phyloP scores from a whole-genome alignment of 2,329 filamentous ascomycete genomes.

The Salinomyces thailandicus region DNA sequence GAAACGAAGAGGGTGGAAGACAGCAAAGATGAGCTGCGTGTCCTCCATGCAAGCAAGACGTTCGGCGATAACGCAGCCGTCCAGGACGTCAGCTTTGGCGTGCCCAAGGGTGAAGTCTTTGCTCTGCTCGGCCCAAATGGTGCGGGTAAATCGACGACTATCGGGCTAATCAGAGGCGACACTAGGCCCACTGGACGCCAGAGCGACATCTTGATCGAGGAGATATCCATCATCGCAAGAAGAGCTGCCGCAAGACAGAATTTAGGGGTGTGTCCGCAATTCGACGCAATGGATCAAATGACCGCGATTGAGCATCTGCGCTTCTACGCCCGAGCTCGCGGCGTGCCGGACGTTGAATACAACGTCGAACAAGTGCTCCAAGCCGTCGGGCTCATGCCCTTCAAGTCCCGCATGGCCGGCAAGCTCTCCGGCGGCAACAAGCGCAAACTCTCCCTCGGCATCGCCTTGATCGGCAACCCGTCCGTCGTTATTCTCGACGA shows the following conservation, averaged over 20 bases:
- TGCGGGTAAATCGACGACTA: conserved; percentile 83
- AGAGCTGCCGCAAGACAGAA: conserved; percentile 62
- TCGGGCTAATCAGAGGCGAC: conserved; percentile 83
- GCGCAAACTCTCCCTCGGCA: conserved; percentile 79
- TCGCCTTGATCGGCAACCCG: conserved; percentile 87
- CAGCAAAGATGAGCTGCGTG: conserved; percentile 60
- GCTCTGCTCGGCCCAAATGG: conserved; percentile 68
- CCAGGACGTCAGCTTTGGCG: conserved; percentile 72
- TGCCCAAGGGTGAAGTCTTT: conserved; percentile 72
- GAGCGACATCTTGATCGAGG: conserved; percentile 75
- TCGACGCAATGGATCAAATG: conserved; percentile 74
- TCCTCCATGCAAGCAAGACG: conserved; percentile 67
- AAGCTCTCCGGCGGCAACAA: conserved; percentile 86
- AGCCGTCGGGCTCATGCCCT: conserved; percentile 66
- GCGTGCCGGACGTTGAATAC: conserved; percentile 61
- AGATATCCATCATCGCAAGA: conserved; percentile 61
- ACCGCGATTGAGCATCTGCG: conserved; percentile 75
- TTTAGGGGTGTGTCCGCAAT: conserved; percentile 79
- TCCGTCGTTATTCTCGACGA: conserved; percentile 81
- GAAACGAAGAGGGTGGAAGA: conserved; percentile 55
- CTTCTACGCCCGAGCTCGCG: conserved; percentile 79
- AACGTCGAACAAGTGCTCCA: conserved; percentile 70
- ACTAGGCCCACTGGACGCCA: conserved; percentile 58
- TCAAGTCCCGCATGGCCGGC: conserved; percentile 62
- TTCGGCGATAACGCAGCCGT: conserved; percentile 70